Evolutionary conservation across 257 asterid genomes (phyloP).

Genomic region (Linaria vulgaris): DNA sequence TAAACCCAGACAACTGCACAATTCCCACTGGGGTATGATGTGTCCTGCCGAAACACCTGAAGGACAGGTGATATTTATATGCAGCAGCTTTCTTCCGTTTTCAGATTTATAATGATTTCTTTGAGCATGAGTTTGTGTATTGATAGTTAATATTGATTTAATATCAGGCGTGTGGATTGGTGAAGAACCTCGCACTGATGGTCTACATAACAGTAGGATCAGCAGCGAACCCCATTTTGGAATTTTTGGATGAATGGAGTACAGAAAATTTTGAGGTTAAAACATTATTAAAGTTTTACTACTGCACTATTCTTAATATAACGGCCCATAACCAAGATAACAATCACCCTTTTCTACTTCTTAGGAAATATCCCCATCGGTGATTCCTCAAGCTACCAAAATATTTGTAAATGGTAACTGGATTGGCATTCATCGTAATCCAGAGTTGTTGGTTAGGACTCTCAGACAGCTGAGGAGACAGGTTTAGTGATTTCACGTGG

Average conservation of each 20-base stretch:
- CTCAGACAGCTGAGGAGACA: constrained; percentile 84
- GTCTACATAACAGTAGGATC: constrained; percentile 98
- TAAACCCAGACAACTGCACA: constrained; percentile 95
- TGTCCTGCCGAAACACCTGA: constrained; percentile 99
- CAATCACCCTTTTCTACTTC: neutral
- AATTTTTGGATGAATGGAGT: constrained; percentile 98
- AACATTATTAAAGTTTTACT: too few species aligned
- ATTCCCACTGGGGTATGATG: constrained; percentile 99
- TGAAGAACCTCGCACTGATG: constrained; percentile 98
- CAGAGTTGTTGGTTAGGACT: constrained; percentile 95
- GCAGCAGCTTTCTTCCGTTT: too few species aligned
- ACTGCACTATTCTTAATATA: too few species aligned
- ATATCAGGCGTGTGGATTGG: constrained; percentile 88
- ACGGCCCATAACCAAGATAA: too few species aligned
- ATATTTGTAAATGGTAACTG: constrained; percentile 96
- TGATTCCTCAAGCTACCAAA: constrained; percentile 93
- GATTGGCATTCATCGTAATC: constrained; percentile 97
- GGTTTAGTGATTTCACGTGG: constrained; percentile 29
- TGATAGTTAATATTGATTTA: constrained; percentile 20
- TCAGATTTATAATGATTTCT: neutral
- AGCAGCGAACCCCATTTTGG: constrained; percentile 92
- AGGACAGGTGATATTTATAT: constrained; percentile 60
- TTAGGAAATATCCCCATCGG: constrained; percentile 97
- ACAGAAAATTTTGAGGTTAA: constrained; percentile 95
- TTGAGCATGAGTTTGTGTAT: neutral